Evolutionary conservation across 495 filamentous ascomycete species (phyloP).

Genomic region (Achaetomiella virescens): DNA sequence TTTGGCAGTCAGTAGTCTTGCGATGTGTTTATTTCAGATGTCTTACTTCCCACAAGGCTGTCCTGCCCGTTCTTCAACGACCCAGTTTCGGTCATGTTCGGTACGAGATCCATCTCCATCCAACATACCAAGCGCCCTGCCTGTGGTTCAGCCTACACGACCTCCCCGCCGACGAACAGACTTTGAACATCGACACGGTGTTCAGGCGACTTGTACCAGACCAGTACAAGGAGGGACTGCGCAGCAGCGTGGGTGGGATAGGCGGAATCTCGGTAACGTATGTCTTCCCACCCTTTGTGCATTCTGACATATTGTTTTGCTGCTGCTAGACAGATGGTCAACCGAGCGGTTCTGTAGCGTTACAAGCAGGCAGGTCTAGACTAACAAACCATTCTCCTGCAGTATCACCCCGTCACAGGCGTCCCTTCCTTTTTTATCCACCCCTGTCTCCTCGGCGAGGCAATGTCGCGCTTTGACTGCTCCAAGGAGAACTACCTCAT

Average conservation of each 20-base stretch:
- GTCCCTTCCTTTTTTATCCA: conserved; percentile 75
- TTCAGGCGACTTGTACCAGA: conserved; percentile 65
- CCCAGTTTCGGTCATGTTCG: conserved; percentile 44
- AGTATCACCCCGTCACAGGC: conserved; percentile 76
- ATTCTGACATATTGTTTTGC: conserved; percentile 23
- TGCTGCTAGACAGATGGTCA: conserved; percentile 30
- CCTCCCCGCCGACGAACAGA: conserved; percentile 35
- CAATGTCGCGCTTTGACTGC: conserved; percentile 54
- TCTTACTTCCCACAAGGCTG: conserved; percentile 8
- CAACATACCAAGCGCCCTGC: conserved; percentile 51
- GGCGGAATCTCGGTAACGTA: conserved; percentile 76
- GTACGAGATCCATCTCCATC: conserved; percentile 56
- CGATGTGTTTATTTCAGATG: background rate
- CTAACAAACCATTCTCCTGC: conserved; percentile 36
- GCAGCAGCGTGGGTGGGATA: conserved; percentile 53
- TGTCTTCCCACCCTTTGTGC: conserved; percentile 30
- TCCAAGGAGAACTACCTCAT: conserved; percentile 63
- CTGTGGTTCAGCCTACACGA: conserved; percentile 52
- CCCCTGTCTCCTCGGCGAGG: conserved; percentile 78
- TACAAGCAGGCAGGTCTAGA: conserved; percentile 34
- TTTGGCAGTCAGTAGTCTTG: background rate
- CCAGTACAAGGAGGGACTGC: conserved; percentile 51
- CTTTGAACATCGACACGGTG: conserved; percentile 55
- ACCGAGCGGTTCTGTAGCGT: conserved; percentile 38
- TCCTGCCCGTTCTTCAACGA: background rate